Conservation (phyloP, 805 yeast species). For the Hanseniaspora meyeri region DNA sequence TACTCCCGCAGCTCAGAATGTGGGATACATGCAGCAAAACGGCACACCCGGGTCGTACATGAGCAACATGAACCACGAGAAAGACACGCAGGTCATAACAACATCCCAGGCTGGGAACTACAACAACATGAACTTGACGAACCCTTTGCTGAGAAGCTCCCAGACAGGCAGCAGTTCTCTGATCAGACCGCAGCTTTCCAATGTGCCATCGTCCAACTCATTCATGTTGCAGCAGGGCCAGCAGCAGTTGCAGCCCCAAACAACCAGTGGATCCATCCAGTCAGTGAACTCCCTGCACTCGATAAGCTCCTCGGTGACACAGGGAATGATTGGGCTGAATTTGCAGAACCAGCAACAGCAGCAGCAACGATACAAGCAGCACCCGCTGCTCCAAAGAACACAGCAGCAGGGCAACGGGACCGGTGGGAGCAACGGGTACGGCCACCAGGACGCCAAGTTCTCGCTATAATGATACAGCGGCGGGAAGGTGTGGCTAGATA, state of each 20-base stretch:
- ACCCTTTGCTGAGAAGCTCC: conserved; percentile 26
- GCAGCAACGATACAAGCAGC: conserved; percentile 11
- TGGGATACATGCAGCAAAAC: conserved; percentile 14
- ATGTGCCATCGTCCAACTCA: conserved; percentile 14
- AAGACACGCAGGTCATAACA: conserved; percentile 1
- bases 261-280: conserved; percentile 27
- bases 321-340: conserved; percentile 8
- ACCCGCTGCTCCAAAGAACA: conserved; percentile 4
- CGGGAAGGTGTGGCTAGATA: not conserved
- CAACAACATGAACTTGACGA: conserved; percentile 19
- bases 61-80: not conserved
- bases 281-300: conserved; percentile 27
- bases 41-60: not conserved
- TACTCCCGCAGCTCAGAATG: conserved; percentile 19
- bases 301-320: conserved; percentile 18
- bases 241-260: conserved; percentile 23
- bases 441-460: not conserved
- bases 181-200: conserved; percentile 10
- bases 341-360: conserved; percentile 9
- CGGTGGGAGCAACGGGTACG: not conserved
- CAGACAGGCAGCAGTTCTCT: conserved; percentile 13
- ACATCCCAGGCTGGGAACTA: not conserved
- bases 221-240: not conserved
- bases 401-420: conserved; percentile 5
- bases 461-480: not conserved